Base-by-base conservation (phyloP, 495 filamentous ascomycete genomes). In the Tuber aestivum region DNA sequence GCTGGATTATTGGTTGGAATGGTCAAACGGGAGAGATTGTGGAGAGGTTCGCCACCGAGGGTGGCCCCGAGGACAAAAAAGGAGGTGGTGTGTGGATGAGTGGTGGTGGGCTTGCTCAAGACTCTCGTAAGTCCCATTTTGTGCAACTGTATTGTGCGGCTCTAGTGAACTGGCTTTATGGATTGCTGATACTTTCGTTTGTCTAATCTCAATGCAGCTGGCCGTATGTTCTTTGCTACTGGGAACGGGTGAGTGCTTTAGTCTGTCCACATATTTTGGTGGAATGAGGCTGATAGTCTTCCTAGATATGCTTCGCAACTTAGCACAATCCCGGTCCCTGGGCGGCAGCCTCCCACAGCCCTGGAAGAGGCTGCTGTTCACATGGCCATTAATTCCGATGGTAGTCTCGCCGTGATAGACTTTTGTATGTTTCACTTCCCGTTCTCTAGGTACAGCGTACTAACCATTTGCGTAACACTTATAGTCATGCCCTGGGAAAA, bases 401-500 rank as follows among this genome's bases (percentile, higher is more conserved):
- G 87, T 18, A 83, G 75, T 7, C 76, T 87, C 27, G 82, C 71
- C 2, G 79, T 85, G 42, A 77, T 83, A 16, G 85, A 87, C 74
- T 79, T 79, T 48, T 79, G 77, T 79, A 78, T 40, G 76, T 69
- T n/a, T 3, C 12, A 68, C 37, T 20, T 45, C 69, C 18, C 12
- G 14, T 32, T 35, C 50, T 40, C 23, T 35, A 8, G n/a, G 14
- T 41, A 21, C 44, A 45, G 18, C 61, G 7, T 65, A 20, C 77
- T 78, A 23, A 79, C 4, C 32, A 42, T 71, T 40, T 20, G 9
- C 27, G 50, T 56, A 27, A 23, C 23, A 27, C 50, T 56, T 37
- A 84, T 79, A 82, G 86, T 87, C 76, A 85, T 84, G 79, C 85
- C 85, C 4, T 83, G 80, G 82, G 83, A 86, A 74, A 85, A 79